phyloP scores from a whole-genome alignment of 208 protist genomes.

The Trypanosomatidae sp. region DNA sequence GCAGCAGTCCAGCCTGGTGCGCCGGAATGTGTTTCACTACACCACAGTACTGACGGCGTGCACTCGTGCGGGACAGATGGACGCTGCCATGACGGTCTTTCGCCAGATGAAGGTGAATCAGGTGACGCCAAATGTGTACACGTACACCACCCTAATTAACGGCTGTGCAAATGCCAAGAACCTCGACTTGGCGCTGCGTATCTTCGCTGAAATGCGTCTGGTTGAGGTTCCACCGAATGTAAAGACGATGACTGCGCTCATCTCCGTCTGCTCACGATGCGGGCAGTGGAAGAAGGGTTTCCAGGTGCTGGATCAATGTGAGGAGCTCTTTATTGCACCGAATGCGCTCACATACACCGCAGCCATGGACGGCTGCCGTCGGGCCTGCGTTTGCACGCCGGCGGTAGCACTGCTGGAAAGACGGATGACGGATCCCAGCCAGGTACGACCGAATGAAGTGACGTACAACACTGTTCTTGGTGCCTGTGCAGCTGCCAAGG shows the following conservation, averaged over 20 bases:
- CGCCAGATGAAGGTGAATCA: conserved; percentile 69
- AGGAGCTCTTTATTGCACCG: conserved; percentile 77
- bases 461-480: conserved; percentile 87
- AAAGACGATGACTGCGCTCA: conserved; percentile 74
- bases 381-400: conserved; percentile 65
- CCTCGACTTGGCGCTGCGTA: conserved; percentile 56
- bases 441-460: conserved; percentile 80
- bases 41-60: conserved; percentile 85
- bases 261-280: conserved; percentile 52
- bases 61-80: conserved; percentile 66
- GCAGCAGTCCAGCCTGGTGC: conserved; percentile 66
- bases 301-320: conserved; percentile 70
- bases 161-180: conserved; percentile 57
- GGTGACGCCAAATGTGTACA: conserved; percentile 86
- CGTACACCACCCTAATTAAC: conserved; percentile 85
- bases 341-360: conserved; percentile 90
- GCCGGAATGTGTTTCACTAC: conserved; percentile 90
- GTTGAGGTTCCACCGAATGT: conserved; percentile 78
- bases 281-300: conserved; percentile 77
- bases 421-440: conserved; percentile 47
- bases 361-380: conserved; percentile 85
- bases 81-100: conserved; percentile 63
- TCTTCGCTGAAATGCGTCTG: conserved; percentile 82
- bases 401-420: conserved; percentile 54
- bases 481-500: conserved; percentile 61